These are phyloP conservation scores for Penicillium sp. DNA, from an alignment of 2,329 filamentous ascomycete genomes.

Conservation along the genomic window DNA sequence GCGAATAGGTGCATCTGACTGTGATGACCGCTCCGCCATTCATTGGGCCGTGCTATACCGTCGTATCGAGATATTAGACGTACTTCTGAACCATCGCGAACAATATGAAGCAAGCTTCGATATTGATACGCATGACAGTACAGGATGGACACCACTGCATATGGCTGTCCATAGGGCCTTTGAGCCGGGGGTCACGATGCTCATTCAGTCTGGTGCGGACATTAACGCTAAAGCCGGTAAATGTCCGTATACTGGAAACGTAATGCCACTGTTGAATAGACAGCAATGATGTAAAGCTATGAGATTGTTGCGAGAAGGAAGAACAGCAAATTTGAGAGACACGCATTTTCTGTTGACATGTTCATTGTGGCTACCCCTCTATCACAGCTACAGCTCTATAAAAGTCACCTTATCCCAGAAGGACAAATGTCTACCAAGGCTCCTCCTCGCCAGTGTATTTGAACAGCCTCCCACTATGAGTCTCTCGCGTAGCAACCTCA, in stretches of 20 bases:
- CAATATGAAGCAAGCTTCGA: not conserved
- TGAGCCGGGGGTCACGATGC: not conserved
- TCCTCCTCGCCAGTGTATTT: constrained; percentile 9
- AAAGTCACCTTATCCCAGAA: not conserved
- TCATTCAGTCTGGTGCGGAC: not conserved
- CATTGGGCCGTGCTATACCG: not conserved
- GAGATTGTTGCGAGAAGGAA: too few species aligned
- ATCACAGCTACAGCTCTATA: not conserved
- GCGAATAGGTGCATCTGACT: not conserved
- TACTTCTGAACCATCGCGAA: not conserved
- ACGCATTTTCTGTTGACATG: too few species aligned
- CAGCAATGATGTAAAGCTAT: too few species aligned
- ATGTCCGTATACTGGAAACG: not conserved
- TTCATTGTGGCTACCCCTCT: not conserved
- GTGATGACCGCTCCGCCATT: not conserved
- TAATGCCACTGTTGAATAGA: not conserved
- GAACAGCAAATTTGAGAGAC: too few species aligned
- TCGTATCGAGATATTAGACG: not conserved
- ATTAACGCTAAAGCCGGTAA: not conserved
- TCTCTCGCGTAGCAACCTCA: constrained; percentile 8
- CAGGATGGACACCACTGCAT: not conserved
- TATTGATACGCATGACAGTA: not conserved
- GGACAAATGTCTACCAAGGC: not conserved
- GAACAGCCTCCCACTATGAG: constrained; percentile 15
- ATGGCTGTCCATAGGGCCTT: not conserved